A percentile compares a stretch with the other conserved stretches of the same genome.
phyloP scores from a whole-genome alignment of 2,329 filamentous ascomycete genomes.

The Calonectria leucothoes region DNA sequence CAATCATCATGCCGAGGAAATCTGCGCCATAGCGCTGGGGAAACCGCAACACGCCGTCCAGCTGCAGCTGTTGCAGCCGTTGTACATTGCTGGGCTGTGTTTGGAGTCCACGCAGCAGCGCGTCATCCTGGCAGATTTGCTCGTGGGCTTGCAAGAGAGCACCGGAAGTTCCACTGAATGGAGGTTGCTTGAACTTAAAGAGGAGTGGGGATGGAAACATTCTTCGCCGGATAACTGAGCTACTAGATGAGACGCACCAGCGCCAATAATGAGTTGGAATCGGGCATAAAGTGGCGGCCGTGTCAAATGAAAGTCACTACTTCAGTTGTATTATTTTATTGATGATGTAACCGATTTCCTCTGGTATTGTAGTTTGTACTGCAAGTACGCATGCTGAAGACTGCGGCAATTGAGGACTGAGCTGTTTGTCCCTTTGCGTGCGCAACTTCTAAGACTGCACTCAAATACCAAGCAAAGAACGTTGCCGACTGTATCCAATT shows the following conservation, averaged over 20 bases:
- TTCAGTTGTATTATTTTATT: too few relatives aligned
- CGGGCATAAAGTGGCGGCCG: not conserved
- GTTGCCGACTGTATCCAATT: too few relatives aligned
- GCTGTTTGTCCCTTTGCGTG: too few relatives aligned
- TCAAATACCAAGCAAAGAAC: too few relatives aligned
- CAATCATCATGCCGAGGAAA: not conserved
- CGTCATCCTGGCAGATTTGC: not conserved
- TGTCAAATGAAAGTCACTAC: not conserved
- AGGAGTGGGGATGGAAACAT: slow-evolving; percentile 1
- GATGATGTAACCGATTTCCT: too few relatives aligned
- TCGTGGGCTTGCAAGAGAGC: not conserved
- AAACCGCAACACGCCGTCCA: not conserved
- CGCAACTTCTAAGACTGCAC: too few relatives aligned
- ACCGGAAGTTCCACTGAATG: not conserved
- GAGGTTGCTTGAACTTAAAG: not conserved
- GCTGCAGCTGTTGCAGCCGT: not conserved
- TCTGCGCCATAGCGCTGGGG: not conserved
- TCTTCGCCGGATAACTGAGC: not conserved
- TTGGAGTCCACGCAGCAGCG: not conserved
- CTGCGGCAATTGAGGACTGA: too few relatives aligned
- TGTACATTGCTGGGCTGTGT: not conserved
- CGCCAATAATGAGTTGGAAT: not conserved
- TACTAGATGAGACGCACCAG: not conserved
- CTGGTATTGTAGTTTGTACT: too few relatives aligned
- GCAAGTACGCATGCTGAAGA: too few relatives aligned